A percentile compares a stretch with the other conserved stretches of the same genome.
Conservation (phyloP, 306 rosid species). For the Cicer arietinum region DNA sequence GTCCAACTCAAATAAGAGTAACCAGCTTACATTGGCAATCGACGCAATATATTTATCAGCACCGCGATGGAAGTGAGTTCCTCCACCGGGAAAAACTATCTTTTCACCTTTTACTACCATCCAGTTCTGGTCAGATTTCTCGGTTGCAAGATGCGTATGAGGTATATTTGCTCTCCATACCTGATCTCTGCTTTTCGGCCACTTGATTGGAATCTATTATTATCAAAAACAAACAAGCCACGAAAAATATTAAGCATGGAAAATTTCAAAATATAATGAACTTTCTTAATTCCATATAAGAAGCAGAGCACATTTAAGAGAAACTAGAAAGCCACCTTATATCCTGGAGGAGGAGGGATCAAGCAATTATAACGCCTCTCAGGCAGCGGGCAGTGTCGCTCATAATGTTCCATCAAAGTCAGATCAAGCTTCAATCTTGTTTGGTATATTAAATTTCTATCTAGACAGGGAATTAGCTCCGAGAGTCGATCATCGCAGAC, state of each 20-base stretch:
- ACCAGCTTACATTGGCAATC: conserved; percentile 78
- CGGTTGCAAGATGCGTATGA: conserved; percentile 94
- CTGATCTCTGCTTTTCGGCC: conserved; percentile 98
- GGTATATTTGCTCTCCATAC: conserved; percentile 96
- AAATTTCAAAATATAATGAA: conserved; percentile 22
- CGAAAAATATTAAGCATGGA: conserved; percentile 38
- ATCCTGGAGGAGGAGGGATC: conserved; percentile 94
- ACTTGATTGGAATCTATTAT: conserved; percentile 83
- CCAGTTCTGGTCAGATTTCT: conserved; percentile 93
- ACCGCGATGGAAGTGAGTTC: conserved; percentile 93
- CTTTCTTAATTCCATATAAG: conserved; percentile 27
- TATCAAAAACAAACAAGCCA: conserved; percentile 42
- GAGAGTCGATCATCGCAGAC: conserved; percentile 90
- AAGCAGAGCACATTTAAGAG: conserved; percentile 23
- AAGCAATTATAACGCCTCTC: conserved; percentile 90
- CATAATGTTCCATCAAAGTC: conserved; percentile 89
- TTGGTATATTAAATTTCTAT: conserved; percentile 86
- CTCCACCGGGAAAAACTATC: conserved; percentile 92
- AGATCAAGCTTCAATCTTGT: conserved; percentile 90
- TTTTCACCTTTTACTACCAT: conserved; percentile 89
- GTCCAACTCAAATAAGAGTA: conserved; percentile 36
- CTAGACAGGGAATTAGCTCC: conserved; percentile 92
- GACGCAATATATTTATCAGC: conserved; percentile 90
- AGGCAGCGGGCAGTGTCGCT: conserved; percentile 85
- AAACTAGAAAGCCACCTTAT: conserved; percentile 65